Conservation (phyloP, 2,329 filamentous ascomycete genomes). For the Pseudogymnoascus sp. region DNA sequence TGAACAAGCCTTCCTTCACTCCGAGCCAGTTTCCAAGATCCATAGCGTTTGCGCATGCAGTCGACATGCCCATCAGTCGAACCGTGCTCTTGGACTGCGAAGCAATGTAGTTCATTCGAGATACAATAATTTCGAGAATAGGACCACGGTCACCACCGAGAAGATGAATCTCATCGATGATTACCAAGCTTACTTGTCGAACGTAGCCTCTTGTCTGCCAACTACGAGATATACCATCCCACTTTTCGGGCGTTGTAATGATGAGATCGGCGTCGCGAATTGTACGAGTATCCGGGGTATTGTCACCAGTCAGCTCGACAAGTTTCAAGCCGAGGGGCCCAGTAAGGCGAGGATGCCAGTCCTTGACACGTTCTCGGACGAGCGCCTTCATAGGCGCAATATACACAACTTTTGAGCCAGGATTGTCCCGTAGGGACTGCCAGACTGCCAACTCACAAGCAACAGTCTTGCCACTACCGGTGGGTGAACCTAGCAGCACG, state of each 20-base stretch:
- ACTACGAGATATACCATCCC: constrained; percentile 97
- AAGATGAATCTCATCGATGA: constrained; percentile 97
- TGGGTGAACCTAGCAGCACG: constrained; percentile 88
- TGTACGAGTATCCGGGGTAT: constrained; percentile 91
- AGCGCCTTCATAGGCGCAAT: constrained; percentile 99
- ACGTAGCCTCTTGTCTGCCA: constrained; percentile 98
- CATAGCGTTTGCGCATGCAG: constrained; percentile 88
- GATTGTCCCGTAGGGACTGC: constrained; percentile 95
- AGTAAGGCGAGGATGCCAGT: constrained; percentile 80
- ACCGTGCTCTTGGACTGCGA: constrained; percentile 86
- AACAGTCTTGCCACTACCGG: constrained; percentile 94
- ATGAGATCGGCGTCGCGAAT: constrained; percentile 96
- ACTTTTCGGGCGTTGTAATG: constrained; percentile 98
- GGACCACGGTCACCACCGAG: constrained; percentile 94
- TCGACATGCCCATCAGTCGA: constrained; percentile 95
- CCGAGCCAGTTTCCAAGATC: constrained; percentile 95
- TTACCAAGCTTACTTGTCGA: constrained; percentile 86
- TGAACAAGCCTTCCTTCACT: constrained; percentile 91
- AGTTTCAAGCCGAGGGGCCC: constrained; percentile 77
- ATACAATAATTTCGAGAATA: constrained; percentile 94
- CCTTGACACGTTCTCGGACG: constrained; percentile 89
- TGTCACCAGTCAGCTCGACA: constrained; percentile 94
- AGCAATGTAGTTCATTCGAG: constrained; percentile 96
- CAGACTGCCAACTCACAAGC: constrained; percentile 97
- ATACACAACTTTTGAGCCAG: constrained; percentile 95